Percentiles rank a stretch among this genome's conserved stretches.
Evolutionary conservation across 169 alveolate genomes (phyloP).

Genomic region (Plasmodium gallinaceum): DNA sequence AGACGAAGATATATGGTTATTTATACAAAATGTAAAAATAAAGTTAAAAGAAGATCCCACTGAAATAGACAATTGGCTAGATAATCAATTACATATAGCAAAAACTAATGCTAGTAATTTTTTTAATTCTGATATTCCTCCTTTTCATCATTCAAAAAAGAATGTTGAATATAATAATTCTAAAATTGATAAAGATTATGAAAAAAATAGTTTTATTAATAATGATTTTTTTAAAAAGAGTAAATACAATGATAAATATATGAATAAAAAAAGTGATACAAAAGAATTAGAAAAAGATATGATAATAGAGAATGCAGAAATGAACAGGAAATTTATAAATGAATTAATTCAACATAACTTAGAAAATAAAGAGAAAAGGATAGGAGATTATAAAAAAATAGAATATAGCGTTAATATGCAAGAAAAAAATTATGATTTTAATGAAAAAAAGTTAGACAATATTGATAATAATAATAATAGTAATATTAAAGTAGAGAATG

Average conservation of each 20-base stretch:
- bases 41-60: conserved; percentile 60
- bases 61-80: conserved; percentile 64
- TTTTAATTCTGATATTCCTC: conserved; percentile 49
- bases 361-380: neutral
- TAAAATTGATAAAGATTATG: conserved; percentile 19
- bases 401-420: too few species aligned
- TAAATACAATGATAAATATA: conserved; percentile 1
- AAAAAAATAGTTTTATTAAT: neutral
- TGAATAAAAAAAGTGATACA: neutral
- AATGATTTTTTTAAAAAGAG: conserved; percentile 7
- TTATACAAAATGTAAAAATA: conserved; percentile 64
- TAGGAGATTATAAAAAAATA: neutral
- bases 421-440: too few species aligned
- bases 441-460: too few species aligned
- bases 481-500: too few species aligned
- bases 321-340: neutral
- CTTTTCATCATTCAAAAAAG: conserved; percentile 48
- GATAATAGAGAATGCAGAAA: neutral
- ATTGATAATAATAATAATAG: too few species aligned
- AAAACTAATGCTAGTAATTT: conserved; percentile 21
- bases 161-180: conserved; percentile 11
- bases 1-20: conserved; percentile 74
- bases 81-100: conserved; percentile 47
- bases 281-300: neutral
- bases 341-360: neutral